Conservation (phyloP, 2,329 filamentous ascomycete genomes). For the Fusarium sororula region DNA sequence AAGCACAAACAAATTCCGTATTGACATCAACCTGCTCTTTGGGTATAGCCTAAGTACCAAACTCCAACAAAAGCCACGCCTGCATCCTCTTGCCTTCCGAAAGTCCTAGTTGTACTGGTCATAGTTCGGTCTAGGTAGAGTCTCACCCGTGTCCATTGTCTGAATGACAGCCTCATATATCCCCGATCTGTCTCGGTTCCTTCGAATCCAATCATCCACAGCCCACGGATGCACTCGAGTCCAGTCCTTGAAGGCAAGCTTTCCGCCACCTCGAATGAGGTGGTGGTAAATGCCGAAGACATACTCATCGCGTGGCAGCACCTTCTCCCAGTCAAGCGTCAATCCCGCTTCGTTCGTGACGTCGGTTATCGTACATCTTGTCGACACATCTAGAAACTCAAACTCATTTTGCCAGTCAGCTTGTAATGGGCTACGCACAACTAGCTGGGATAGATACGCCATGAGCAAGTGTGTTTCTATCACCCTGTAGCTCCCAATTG, state of each 20-base stretch:
- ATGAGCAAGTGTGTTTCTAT: not conserved
- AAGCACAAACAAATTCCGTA: too few species aligned
- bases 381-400: not conserved
- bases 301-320: rapidly evolving
- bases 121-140: too few species aligned
- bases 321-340: rapidly evolving
- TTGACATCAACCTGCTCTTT: too few species aligned
- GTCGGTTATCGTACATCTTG: rapidly evolving
- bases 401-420: not conserved
- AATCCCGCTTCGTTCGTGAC: rapidly evolving
- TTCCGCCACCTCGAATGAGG: rapidly evolving
- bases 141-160: rapidly evolving
- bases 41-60: too few species aligned
- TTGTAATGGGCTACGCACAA: not conserved
- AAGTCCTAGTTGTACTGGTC: too few species aligned
- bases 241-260: not conserved
- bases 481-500: rapidly evolving
- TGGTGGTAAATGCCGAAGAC: not conserved
- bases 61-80: too few species aligned
- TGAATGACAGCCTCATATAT: rapidly evolving
- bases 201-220: not conserved
- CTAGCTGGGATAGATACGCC: not conserved
- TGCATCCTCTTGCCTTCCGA: rapidly evolving
- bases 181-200: not conserved
- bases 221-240: rapidly evolving